Conservation (phyloP, 345 rosid species). For the Gossypium turneri region DNA sequence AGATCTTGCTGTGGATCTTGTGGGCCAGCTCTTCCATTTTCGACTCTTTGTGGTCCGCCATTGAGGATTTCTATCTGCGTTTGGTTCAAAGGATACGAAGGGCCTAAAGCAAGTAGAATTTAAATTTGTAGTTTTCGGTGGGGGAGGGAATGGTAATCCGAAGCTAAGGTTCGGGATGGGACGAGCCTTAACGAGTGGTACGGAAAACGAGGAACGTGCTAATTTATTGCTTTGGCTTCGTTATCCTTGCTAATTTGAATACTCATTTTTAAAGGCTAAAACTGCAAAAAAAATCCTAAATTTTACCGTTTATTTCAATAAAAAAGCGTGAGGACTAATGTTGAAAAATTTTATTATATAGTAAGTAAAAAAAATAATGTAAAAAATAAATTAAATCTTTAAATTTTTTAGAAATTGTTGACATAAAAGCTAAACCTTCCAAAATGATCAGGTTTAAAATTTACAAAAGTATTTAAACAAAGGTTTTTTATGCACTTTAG, state of each 20-base stretch:
- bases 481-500: no score
- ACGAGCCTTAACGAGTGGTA: constrained; percentile 9
- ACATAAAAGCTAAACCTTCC: no score
- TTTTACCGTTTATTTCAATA: background rate
- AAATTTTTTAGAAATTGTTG: no score
- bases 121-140: background rate
- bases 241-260: background rate
- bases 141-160: constrained; percentile 12
- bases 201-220: constrained; percentile 12
- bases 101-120: constrained; percentile 23
- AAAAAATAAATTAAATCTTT: no score
- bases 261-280: background rate
- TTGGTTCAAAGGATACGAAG: background rate
- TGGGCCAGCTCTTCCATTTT: constrained; percentile 51
- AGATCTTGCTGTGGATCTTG: constrained; percentile 50
- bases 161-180: constrained; percentile 23
- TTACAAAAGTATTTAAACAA: no score
- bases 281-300: background rate
- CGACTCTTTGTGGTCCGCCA: constrained; percentile 38
- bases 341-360: no score
- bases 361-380: no score
- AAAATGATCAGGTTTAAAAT: no score
- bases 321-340: background rate
- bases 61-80: constrained; percentile 20
- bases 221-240: background rate